Base-by-base conservation (phyloP, 139 green algal species). In the Closterium sp. region DNA sequence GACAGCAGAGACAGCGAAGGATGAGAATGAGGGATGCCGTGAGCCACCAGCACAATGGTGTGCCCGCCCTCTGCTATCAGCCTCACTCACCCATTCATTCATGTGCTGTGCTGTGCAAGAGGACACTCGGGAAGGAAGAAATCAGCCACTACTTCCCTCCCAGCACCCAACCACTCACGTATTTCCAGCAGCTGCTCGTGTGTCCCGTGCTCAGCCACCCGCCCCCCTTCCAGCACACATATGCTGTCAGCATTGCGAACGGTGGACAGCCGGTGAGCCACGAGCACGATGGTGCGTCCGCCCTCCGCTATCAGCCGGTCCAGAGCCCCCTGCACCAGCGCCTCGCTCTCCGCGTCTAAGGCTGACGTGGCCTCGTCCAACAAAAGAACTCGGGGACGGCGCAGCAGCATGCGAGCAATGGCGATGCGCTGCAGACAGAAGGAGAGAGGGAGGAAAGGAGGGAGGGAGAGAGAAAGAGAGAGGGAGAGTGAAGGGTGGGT, bases 311-410 rank as follows among this genome's bases (percentile, higher is more conserved):
- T 95, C 22, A 96, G 88, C 45, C 62, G 45, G 31, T 95, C 86
- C 30, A 96, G 86, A 9, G 92, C 92, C 0, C 27, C 70, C 73
- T 95, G 93, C 30, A 95, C 93, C 38, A 93, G 85, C 45, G 89
- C 90, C 91, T 96, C 95, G 11, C 86, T 95, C 90, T 96, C 95
- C 28, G 88, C 95, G 95, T 96, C 95, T 62, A 96, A 86, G 9
- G 95, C 92, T 31, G 70, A 93, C n/a, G 95, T 96, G 31, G 95
- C 95, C 85, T 96, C 95, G 62, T 96, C 95, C 34, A 96, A 50
- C 4, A 96, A 88, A 13, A 96, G 86, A 7, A 96, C 31, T 7
- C 89, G 84, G 28, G 95, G 95, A 11, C 93, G 86, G 27, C 91
- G 89, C 42, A 96, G 85, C 34, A 96, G 92, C 91, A 95, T 95